Conservation (phyloP, 2,329 filamentous ascomycete genomes). For the Pseudophaeomoniella oleicola region DNA sequence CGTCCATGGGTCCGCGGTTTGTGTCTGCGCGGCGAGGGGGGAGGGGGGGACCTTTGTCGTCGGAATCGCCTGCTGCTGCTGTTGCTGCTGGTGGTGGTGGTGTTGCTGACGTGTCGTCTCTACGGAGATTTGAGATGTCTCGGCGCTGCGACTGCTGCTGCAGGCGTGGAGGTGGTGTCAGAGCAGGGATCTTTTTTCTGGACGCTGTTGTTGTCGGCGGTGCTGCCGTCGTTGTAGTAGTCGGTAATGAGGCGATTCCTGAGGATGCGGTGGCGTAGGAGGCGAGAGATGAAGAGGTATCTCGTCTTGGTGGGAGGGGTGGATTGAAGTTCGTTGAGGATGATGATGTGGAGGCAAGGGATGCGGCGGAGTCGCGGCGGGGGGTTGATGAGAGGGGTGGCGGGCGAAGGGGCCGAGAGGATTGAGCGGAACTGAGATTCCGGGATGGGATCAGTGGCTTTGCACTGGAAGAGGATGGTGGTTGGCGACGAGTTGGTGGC, state of each 20-base stretch:
- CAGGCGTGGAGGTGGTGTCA: neutral
- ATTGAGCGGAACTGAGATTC: too few species aligned
- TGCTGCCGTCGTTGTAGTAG: neutral
- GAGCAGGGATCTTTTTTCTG: neutral
- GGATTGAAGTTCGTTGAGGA: neutral
- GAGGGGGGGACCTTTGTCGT: neutral
- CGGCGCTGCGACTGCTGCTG: neutral
- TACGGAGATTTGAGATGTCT: too few species aligned
- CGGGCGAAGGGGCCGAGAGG: too few species aligned
- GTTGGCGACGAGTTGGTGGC: neutral
- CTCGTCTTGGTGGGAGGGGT: neutral
- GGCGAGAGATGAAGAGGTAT: neutral
- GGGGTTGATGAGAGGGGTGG: neutral
- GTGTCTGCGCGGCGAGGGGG: neutral
- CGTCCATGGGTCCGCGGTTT: neutral
- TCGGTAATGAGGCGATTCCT: neutral
- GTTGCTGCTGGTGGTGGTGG: neutral
- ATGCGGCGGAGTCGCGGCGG: too few species aligned
- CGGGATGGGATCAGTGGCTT: neutral
- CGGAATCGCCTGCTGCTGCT: neutral
- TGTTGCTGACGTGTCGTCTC: too few species aligned
- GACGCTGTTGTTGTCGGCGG: neutral
- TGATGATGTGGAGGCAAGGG: neutral
- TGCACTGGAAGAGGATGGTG: conserved; percentile 1
- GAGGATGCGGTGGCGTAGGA: neutral